Conservation (phyloP, 202 grass and related monocot genomes). For the Digitaria exilis region DNA sequence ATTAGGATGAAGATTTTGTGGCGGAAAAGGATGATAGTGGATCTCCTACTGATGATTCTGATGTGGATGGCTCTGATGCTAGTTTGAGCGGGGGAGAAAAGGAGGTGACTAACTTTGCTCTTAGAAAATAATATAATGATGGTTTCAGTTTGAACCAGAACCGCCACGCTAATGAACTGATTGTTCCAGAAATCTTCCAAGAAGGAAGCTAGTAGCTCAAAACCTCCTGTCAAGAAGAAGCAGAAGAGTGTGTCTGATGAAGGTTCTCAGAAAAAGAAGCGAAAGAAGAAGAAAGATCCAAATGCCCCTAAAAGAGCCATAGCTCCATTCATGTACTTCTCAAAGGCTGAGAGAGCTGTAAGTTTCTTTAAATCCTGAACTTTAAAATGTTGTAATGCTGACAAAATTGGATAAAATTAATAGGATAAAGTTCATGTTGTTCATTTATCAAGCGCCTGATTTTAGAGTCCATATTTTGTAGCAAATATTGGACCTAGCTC, state of each 20-base stretch:
- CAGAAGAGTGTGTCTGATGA: slow-evolving; percentile 63
- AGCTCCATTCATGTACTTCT: slow-evolving; percentile 94
- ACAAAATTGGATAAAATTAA: background rate
- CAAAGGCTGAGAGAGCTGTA: slow-evolving; percentile 87
- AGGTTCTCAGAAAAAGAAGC: slow-evolving; percentile 73
- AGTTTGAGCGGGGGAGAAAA: slow-evolving; percentile 81
- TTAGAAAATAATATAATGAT: background rate
- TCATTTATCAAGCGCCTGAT: background rate
- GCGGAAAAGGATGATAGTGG: slow-evolving; percentile 85
- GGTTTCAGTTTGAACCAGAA: background rate
- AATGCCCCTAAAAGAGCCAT: slow-evolving; percentile 96
- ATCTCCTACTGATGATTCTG: slow-evolving; percentile 95
- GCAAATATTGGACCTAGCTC: background rate
- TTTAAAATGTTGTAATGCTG: background rate
- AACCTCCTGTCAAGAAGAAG: slow-evolving; percentile 61
- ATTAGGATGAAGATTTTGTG: slow-evolving; percentile 99
- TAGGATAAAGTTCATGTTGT: background rate
- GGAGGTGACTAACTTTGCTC: slow-evolving; percentile 48
- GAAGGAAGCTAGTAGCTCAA: slow-evolving; percentile 68
- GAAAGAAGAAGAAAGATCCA: slow-evolving; percentile 94
- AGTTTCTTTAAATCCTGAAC: slow-evolving; percentile 34
- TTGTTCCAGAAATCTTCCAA: slow-evolving; percentile 59
- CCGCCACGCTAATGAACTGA: background rate
- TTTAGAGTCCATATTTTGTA: background rate
- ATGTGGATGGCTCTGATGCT: slow-evolving; percentile 75